Conservation (phyloP, 352 stramenopile species). For the Pythium dissimile region DNA sequence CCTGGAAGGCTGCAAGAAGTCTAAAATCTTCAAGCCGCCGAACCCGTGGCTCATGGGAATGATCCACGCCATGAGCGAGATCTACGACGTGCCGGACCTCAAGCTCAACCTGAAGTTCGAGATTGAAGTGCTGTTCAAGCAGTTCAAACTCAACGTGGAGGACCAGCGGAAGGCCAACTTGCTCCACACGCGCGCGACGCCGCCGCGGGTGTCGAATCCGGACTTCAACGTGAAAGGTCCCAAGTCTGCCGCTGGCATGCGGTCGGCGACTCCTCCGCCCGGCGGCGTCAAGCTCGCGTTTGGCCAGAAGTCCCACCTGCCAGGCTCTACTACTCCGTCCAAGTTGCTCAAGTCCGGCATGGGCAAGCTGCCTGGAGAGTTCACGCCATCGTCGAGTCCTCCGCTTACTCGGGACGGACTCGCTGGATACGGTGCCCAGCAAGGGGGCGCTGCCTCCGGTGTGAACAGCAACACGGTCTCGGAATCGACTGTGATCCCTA, state of each 20-base stretch:
- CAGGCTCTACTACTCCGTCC: conserved; percentile 38
- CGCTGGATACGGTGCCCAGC: conserved; percentile 14
- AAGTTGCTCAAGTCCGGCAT: conserved; percentile 45
- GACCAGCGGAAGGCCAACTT: conserved; percentile 92
- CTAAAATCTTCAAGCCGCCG: conserved; percentile 96
- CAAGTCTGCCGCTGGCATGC: conserved; percentile 23
- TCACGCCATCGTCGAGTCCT: conserved; percentile 52
- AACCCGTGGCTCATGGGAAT: conserved; percentile 99
- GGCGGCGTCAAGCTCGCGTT: conserved; percentile 36
- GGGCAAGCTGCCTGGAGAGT: conserved; percentile 34
- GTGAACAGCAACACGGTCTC: conserved; percentile 36
- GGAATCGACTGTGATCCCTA: conserved; percentile 97
- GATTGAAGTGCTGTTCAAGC: conserved; percentile 99
- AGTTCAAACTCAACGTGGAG: conserved; percentile 96
- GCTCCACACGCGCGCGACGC: conserved; percentile 88
- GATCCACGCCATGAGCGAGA: conserved; percentile 95
- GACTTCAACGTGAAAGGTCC: conserved; percentile 98
- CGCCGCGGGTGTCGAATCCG: conserved; percentile 94
- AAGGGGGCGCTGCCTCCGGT: neutral
- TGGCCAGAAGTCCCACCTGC: conserved; percentile 24
- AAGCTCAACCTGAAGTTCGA: conserved; percentile 99
- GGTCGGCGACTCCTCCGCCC: conserved; percentile 59
- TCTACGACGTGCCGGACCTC: conserved; percentile 98
- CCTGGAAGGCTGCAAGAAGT: conserved; percentile 97
- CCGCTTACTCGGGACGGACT: conserved; percentile 33